These are phyloP conservation scores for Pistacia integerrima DNA, from an alignment of 345 rosid genomes.

Conservation along the genomic window DNA sequence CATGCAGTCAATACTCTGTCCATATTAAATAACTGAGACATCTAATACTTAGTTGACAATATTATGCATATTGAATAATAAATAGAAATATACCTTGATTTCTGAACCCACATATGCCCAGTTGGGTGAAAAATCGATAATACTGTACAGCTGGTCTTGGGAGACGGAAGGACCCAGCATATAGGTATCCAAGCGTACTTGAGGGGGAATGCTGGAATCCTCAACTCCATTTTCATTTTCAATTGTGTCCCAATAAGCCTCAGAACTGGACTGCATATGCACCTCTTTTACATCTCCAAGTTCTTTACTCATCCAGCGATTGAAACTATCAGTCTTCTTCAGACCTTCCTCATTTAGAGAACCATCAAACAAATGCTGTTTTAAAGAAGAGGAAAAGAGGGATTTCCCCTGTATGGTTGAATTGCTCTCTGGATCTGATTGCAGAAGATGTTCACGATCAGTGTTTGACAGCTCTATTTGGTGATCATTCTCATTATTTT, in stretches of 20 bases:
- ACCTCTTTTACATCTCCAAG: slow-evolving; percentile 81
- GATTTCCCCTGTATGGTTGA: slow-evolving; percentile 50
- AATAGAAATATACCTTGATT: slow-evolving; percentile 58
- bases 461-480: slow-evolving; percentile 30
- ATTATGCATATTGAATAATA: background rate
- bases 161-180: slow-evolving; percentile 74
- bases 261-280: slow-evolving; percentile 53
- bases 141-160: slow-evolving; percentile 81
- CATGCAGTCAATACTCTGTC: background rate
- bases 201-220: slow-evolving; percentile 47
- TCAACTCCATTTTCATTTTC: slow-evolving; percentile 58
- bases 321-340: slow-evolving; percentile 91
- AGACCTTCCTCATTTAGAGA: slow-evolving; percentile 56
- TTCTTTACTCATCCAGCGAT: slow-evolving; percentile 92
- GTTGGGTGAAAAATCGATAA: slow-evolving; percentile 81
- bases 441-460: slow-evolving; percentile 28
- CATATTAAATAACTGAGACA: background rate
- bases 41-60: background rate
- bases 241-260: slow-evolving; percentile 60
- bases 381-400: slow-evolving; percentile 42
- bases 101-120: slow-evolving; percentile 70
- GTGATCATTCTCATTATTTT: slow-evolving; percentile 27
- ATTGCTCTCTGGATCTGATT: slow-evolving; percentile 34
- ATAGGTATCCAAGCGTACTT: slow-evolving; percentile 55
- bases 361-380: slow-evolving; percentile 50